Evolutionary conservation across 345 rosid species (phyloP).

Genomic region (Boechera retrofracta): DNA sequence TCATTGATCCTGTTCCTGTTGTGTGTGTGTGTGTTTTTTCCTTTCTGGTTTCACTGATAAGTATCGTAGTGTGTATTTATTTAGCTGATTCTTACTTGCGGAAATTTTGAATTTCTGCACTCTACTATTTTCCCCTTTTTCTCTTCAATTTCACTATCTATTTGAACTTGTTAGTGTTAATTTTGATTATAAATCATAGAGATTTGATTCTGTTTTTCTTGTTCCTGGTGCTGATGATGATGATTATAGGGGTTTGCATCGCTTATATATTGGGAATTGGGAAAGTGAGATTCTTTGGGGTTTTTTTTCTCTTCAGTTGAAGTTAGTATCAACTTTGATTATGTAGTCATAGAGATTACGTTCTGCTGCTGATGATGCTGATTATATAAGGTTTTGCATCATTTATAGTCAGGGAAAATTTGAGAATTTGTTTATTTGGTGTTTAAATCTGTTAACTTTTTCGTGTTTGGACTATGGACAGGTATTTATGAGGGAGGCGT

Average conservation of each 20-base stretch:
- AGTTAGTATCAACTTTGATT: background rate
- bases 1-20: background rate
- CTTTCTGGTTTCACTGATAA: background rate
- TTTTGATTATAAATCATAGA: background rate
- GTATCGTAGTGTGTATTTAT: no score
- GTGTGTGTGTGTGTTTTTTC: background rate
- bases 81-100: background rate
- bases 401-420: background rate
- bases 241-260: slow-evolving; percentile 13
- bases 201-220: slow-evolving; percentile 5
- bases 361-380: background rate
- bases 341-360: background rate
- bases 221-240: background rate
- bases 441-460: background rate
- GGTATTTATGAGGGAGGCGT: slow-evolving; percentile 90
- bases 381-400: background rate
- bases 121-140: no score
- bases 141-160: no score
- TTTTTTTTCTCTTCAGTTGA: background rate
- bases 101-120: background rate
- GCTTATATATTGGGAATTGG: background rate
- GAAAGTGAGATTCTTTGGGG: no score
- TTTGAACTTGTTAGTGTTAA: no score
- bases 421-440: background rate
- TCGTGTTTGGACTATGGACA: slow-evolving; percentile 29